Evolutionary conservation across 371 early-diverging fungal species (phyloP).

Genomic region (Mucor ambiguus): DNA sequence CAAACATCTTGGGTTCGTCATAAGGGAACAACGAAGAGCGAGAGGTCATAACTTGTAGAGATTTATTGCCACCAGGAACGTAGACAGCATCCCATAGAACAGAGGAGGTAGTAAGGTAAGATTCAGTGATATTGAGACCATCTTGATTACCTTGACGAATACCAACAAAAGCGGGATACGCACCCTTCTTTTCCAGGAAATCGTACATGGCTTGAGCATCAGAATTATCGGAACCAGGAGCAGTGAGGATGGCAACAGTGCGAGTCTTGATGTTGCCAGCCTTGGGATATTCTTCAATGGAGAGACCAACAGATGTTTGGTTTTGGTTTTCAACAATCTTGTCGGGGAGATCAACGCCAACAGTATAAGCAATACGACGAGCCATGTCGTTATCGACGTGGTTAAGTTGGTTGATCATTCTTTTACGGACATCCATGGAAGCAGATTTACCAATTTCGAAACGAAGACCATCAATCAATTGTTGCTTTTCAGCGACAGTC

Average conservation of each 20-base stretch:
- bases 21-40: slow-evolving; percentile 27
- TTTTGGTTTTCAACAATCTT: slow-evolving; percentile 27
- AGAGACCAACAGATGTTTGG: slow-evolving; percentile 27
- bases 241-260: slow-evolving; percentile 41
- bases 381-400: slow-evolving; percentile 48
- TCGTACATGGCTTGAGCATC: slow-evolving; percentile 32
- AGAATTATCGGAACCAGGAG: slow-evolving; percentile 29
- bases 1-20: slow-evolving; percentile 38
- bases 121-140: slow-evolving; percentile 30
- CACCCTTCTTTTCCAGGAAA: slow-evolving; percentile 30
- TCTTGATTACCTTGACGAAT: slow-evolving; percentile 26
- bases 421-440: slow-evolving; percentile 32
- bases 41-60: slow-evolving; percentile 23
- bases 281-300: slow-evolving; percentile 38
- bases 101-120: slow-evolving; percentile 36
- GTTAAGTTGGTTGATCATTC: slow-evolving; percentile 43
- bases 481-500: slow-evolving; percentile 43
- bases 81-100: slow-evolving; percentile 46
- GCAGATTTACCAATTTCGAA: slow-evolving; percentile 50
- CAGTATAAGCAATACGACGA: slow-evolving; percentile 37
- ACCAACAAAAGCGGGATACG: slow-evolving; percentile 38
- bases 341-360: slow-evolving; percentile 33
- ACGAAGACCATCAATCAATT: slow-evolving; percentile 40
- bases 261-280: slow-evolving; percentile 34
- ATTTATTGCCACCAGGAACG: slow-evolving; percentile 36